Percentiles rank a stretch among this genome's conserved stretches.
Evolutionary conservation across 1,139 yeast genomes (phyloP).

Genomic region (Candida smagusa): DNA sequence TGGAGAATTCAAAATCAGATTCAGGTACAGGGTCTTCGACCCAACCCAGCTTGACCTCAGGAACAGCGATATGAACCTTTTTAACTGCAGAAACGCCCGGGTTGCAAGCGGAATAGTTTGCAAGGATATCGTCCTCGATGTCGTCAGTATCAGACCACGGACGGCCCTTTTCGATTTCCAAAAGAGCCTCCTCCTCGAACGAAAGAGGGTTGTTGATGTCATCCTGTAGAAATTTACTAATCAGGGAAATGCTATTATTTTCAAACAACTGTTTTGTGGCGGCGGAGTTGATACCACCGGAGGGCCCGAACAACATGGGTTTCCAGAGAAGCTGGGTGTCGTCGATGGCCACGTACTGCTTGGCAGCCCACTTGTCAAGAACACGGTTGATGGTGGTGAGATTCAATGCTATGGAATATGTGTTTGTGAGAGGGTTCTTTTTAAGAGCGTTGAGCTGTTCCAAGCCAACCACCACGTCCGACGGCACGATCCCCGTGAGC

Average conservation of each 20-base stretch:
- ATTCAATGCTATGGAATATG: slow-evolving; percentile 57
- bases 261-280: slow-evolving; percentile 28
- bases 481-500: slow-evolving; percentile 80
- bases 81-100: slow-evolving; percentile 23
- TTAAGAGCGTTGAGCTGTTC: slow-evolving; percentile 70
- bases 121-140: slow-evolving; percentile 12
- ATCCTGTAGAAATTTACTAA: slow-evolving; percentile 58
- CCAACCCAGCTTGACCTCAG: slow-evolving; percentile 10
- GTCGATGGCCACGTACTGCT: slow-evolving; percentile 51
- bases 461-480: slow-evolving; percentile 83
- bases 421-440: slow-evolving; percentile 37
- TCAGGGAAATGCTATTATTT: slow-evolving; percentile 50
- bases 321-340: slow-evolving; percentile 67
- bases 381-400: slow-evolving; percentile 39
- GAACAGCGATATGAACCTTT: slow-evolving; percentile 7
- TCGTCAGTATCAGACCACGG: slow-evolving; percentile 3
- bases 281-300: slow-evolving; percentile 71
- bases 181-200: slow-evolving; percentile 50
- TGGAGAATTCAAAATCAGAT: slow-evolving; percentile 11
- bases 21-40: slow-evolving; percentile 9
- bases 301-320: slow-evolving; percentile 78
- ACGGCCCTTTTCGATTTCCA: slow-evolving; percentile 30
- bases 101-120: slow-evolving; percentile 26
- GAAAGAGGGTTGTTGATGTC: slow-evolving; percentile 61
- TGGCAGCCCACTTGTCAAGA: slow-evolving; percentile 53